A percentile compares a stretch with the other conserved stretches of the same genome.
phyloP scores from a whole-genome alignment of 73 alveolate species.

The Paramecium sexaurelia region DNA sequence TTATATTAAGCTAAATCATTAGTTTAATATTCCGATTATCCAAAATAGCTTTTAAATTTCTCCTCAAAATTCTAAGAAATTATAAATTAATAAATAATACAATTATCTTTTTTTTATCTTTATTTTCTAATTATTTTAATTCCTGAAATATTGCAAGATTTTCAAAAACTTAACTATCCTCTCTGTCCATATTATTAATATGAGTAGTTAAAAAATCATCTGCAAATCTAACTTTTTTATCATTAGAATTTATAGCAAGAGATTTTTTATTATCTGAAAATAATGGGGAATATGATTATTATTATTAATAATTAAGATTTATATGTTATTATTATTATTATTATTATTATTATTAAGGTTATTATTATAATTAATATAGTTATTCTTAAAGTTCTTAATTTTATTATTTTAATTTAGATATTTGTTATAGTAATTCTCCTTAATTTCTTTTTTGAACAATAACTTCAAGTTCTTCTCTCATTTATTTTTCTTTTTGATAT shows the following conservation, averaged over 20 bases:
- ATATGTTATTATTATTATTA: not conserved
- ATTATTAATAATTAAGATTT: not conserved
- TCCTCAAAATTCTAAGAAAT: constrained; percentile 51
- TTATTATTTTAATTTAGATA: constrained; percentile 52
- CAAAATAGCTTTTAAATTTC: constrained; percentile 39
- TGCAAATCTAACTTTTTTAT: constrained; percentile 64
- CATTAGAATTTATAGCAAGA: not conserved
- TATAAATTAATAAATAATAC: not conserved
- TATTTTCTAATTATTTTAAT: constrained; percentile 58
- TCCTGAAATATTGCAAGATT: constrained; percentile 65
- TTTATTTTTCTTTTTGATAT: constrained; percentile 50
- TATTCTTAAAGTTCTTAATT: constrained; percentile 55
- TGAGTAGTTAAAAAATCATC: constrained; percentile 54
- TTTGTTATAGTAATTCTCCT: constrained; percentile 42
- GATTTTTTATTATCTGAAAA: constrained; percentile 47
- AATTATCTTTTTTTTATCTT: constrained; percentile 53
- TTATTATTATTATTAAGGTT: not conserved
- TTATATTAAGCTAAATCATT: constrained; percentile 32
- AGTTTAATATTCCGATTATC: constrained; percentile 37
- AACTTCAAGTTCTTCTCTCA: constrained; percentile 64
- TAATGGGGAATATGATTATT: not conserved
- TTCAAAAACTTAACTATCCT: constrained; percentile 60
- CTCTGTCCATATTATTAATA: constrained; percentile 54
- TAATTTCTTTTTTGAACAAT: constrained; percentile 44
- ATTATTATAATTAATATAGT: not conserved